Evolutionary conservation across 805 yeast genomes (phyloP), one percentile per base, ranked within the genome.

Genomic region (Cyberlindnera americana): DNA sequence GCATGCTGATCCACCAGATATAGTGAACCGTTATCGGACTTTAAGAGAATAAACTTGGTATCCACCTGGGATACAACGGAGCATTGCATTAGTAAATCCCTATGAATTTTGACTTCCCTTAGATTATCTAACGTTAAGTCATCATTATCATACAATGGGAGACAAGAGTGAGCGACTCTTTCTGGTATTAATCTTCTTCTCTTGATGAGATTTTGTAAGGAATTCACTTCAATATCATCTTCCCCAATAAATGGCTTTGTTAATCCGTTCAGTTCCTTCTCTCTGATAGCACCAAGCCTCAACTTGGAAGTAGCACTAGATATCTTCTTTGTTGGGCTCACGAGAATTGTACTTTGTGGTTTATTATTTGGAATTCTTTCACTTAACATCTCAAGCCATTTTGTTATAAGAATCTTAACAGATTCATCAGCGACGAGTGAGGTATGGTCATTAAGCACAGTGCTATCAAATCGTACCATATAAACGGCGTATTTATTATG

Each of bases 1-100:
- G 95, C 95, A 64, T 88, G 96, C 52, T 87, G 96, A 54, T 88
- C 96, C 5, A 83, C 51, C 1, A 76, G 60, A 16, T 75, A 57
- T 13, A 76, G 49, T 0, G 52, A n/a, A 2, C 35, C 32, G 1
- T 36, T 14, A 5, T 13, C 26, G 0, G 54, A 28, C 18, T 58
- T 64, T 2, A 73, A 57, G 5, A 87, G 61, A 8, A 88, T 76
- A 52, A 85, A 85, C 53, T 81, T 83, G 4, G 60, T 52, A 33
- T 78, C 86, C 3, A 84, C 61, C 54, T 86, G 95, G 4, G 72
- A 66, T 6, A 82, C 63, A 1, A 78, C 67, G 7, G 50, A 43
- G 33, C 59, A 57, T 3, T 50, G 33, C 2, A 4, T 4, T 16
- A 65, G 33, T 5, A 56, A 44, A 4, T 53, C 49, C 25, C 49